Base-by-base conservation (phyloP, 768 basidiomycete genomes). In the Sporobolomyces phaffii region DNA sequence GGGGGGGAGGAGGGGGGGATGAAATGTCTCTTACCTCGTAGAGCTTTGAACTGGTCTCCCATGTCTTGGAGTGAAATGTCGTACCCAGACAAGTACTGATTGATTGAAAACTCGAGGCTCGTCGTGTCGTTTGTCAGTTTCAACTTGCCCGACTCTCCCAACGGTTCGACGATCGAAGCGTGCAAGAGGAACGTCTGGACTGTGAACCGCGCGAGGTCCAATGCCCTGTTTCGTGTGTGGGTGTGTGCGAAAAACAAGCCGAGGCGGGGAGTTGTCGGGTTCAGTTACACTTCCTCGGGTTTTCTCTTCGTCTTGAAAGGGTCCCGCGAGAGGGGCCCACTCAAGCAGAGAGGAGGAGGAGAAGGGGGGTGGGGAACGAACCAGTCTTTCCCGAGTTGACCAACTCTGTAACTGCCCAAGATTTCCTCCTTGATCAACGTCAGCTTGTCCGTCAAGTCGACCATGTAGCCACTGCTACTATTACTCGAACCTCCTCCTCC, bases 61-160 rank as follows among this genome's bases (percentile, higher is more conserved):
- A 92, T 82, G 20, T 79, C 82, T 68, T 89, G 88, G 45, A 94
- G 80, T 72, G 84, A 84, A n/a, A 76, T 58, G 11, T 76, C 75
- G 20, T 78, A 73, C 26, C 76, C 74, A 2, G 76, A 73, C 36
- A 81, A 81, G 76, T 97, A 89, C 5, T 88, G 84, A 73, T 86
- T 88, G 60, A 99, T 77, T 0, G 89, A 86, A 76, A 98, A 96
- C 79, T 99, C 96, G 66, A 98, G 82, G 76, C 91, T 89, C 0
- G 93, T 89, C 91, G 97, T 94, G 77, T 99, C 94, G 51, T 86
- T 89, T 63, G 91, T 90, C 69, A 98, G 81, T 78, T 94, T 92
- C 29, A 99, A 83, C 76, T 96, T 97, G 18, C 93, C 92, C 64
- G 84, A 83, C 80, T 99, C 96, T 8, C 91, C 88, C 7, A 98